Evolutionary conservation across 2,329 filamentous ascomycete species (phyloP), one percentile per base, ranked within the genome.

Genomic region (Colletotrichum australisinense): DNA sequence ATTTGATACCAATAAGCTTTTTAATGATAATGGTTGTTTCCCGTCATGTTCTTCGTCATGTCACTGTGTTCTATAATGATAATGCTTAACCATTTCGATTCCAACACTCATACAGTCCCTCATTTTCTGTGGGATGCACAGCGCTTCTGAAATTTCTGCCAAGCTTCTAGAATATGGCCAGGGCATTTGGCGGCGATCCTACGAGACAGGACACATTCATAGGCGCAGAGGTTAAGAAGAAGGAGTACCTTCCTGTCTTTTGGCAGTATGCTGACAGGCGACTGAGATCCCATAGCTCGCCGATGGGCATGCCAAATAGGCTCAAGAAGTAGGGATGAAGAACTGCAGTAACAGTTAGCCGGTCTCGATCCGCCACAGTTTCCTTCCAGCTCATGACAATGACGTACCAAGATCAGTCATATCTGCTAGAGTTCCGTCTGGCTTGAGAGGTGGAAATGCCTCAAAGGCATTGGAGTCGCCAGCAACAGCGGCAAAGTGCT

Each of bases 381-480:
- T 28, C 19, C 22, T 5, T 2, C 8, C 35, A 16, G 52, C 9
- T 11, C 16, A 24, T 57, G 1, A 14, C n/a, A n/a, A 7, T 28
- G 26, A 77, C 82, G 80, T 77, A 87, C 86, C 80, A 0, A 88
- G 76, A 28, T 84, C 83, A 0, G 69, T 66, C 26, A 81, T 74
- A 0, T 63, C 75, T 2, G 81, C 82, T 0, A 67, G 49, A 0
- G 80, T 80, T 1, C 85, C 84, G 63, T 86, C 83, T 5, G 81
- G 75, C 67, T 85, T 83, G 42, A 88, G 66, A 0, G 89, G 88
- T 2, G 91, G 91, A 81, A 90, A 89, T 0, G 88, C 86, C 82
- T 94, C 93, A 74, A 94, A 93, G 0, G 88, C 85, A 24, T 88
- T 89, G 14, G 87, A 83, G 78, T 94, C 93, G 0, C 90, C 90